Evolutionary conservation across 495 filamentous ascomycete genomes (phyloP).

Genomic region (Penicillium canariense): DNA sequence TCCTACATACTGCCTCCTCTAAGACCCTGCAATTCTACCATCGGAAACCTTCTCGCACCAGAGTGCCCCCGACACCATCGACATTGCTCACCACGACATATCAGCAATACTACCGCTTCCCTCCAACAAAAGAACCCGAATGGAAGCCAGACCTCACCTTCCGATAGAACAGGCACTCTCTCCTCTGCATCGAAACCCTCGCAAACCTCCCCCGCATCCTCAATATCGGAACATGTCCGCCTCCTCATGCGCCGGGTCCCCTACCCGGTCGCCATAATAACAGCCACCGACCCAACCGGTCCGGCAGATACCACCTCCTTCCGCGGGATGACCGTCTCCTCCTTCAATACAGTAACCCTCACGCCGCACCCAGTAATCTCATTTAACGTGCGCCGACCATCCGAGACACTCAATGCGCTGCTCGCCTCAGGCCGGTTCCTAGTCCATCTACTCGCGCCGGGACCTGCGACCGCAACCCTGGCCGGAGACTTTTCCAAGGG

Average conservation of each 20-base stretch:
- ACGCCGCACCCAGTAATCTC: conserved; percentile 64
- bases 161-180: background rate
- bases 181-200: background rate
- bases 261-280: conserved; percentile 74
- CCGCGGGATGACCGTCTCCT: conserved; percentile 77
- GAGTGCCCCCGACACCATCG: conserved; percentile 4
- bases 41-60: background rate
- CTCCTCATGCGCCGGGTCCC: conserved; percentile 67
- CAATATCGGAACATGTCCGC: conserved; percentile 48
- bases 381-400: conserved; percentile 76
- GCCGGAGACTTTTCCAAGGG: conserved; percentile 46
- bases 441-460: conserved; percentile 40
- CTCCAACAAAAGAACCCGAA: background rate
- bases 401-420: conserved; percentile 67
- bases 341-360: conserved; percentile 74
- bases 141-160: background rate
- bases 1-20: background rate
- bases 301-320: conserved; percentile 25
- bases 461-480: conserved; percentile 29
- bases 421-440: conserved; percentile 43
- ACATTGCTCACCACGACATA: conserved; percentile 12
- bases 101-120: conserved; percentile 17
- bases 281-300: conserved; percentile 39
- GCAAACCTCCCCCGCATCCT: conserved; percentile 4
- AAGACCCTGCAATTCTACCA: background rate